A percentile compares a stretch with the other conserved stretches of the same genome.
phyloP scores from a whole-genome alignment of 805 yeast species.

The Hanseniaspora jakobsenii region DNA sequence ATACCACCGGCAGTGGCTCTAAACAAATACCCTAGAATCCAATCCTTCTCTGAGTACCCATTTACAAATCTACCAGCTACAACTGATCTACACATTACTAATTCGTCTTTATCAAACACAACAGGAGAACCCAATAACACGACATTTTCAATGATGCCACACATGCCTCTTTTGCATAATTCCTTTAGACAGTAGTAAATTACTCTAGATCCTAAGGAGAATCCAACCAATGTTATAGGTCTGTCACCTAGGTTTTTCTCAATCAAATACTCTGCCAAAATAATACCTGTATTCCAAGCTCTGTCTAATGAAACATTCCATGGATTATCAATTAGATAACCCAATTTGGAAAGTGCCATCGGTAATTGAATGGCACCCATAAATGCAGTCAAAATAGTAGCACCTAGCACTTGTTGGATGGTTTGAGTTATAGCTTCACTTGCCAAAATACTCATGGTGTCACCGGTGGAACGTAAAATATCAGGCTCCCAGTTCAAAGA shows the following conservation, averaged over 20 bases:
- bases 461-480: constrained; percentile 90
- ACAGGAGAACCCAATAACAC: constrained; percentile 79
- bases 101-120: constrained; percentile 64
- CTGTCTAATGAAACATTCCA: constrained; percentile 96
- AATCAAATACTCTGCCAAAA: constrained; percentile 81
- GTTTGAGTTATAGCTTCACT: constrained; percentile 87
- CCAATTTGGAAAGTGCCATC: constrained; percentile 76
- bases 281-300: constrained; percentile 91
- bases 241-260: constrained; percentile 82
- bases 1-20: constrained; percentile 94
- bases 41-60: constrained; percentile 84
- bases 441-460: constrained; percentile 84
- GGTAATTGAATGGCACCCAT: constrained; percentile 92
- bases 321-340: constrained; percentile 86
- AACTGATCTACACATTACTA: constrained; percentile 66
- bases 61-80: constrained; percentile 84
- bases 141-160: constrained; percentile 81
- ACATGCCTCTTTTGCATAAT: constrained; percentile 72
- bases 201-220: constrained; percentile 84
- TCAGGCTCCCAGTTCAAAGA: constrained; percentile 97
- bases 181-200: constrained; percentile 82
- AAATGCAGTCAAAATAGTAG: constrained; percentile 74
- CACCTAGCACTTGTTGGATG: constrained; percentile 88
- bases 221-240: constrained; percentile 86
- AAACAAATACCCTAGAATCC: constrained; percentile 90